A percentile compares a stretch with the other conserved stretches of the same genome.
Conservation (phyloP, 1,139 yeast genomes). For the Torulaspora globosa region DNA sequence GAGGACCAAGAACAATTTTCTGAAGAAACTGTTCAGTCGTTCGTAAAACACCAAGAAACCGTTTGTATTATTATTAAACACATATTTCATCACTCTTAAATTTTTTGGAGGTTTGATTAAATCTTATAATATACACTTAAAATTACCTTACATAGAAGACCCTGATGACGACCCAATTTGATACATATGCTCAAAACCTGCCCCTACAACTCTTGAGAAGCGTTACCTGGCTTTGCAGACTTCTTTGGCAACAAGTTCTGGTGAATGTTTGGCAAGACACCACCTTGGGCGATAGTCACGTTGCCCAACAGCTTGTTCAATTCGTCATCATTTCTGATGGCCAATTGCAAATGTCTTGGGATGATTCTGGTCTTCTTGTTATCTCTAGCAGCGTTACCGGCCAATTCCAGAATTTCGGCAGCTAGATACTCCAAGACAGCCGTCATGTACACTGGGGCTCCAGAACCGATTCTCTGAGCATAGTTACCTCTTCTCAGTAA, state of each 20-base stretch:
- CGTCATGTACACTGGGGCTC: constrained; percentile 94
- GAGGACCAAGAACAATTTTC: constrained; percentile 6
- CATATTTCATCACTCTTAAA: constrained; percentile 1
- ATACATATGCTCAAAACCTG: constrained; percentile 1
- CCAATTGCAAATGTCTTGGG: constrained; percentile 97
- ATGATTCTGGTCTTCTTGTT: constrained; percentile 97
- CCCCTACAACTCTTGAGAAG: constrained; percentile 78
- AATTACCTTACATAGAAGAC: constrained; percentile 5
- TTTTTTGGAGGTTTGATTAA: constrained; percentile 2
- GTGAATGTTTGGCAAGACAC: constrained; percentile 96
- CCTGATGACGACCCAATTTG: constrained; percentile 2
- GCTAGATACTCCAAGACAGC: constrained; percentile 95
- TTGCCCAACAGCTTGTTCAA: constrained; percentile 90
- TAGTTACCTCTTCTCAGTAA: constrained; percentile 95
- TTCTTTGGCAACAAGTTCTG: constrained; percentile 94
- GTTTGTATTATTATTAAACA: neutral
- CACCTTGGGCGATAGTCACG: constrained; percentile 96
- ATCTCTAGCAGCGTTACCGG: constrained; percentile 99
- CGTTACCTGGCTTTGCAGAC: constrained; percentile 70
- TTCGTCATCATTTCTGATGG: constrained; percentile 98
- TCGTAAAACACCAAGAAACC: constrained; percentile 3
- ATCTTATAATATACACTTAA: constrained; percentile 8
- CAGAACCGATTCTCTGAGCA: constrained; percentile 99
- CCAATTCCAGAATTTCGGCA: constrained; percentile 95
- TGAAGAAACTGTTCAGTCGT: constrained; percentile 11